Percentiles rank a stretch among this genome's conserved stretches.
phyloP scores from a whole-genome alignment of 768 basidiomycete genomes.

The Panaeolus papilionaceus region DNA sequence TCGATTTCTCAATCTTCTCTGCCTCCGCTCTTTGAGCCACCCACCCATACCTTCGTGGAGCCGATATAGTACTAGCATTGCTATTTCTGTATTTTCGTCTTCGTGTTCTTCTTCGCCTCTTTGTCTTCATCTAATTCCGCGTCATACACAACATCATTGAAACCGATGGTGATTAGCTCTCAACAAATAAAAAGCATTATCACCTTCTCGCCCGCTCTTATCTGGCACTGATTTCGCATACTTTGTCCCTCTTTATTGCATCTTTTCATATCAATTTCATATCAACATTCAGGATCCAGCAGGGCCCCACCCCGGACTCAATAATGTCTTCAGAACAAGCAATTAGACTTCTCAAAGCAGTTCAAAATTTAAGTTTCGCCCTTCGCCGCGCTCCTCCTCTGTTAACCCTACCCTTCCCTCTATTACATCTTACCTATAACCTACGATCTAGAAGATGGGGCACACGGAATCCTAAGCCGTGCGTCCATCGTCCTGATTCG shows the following conservation, averaged over 20 bases:
- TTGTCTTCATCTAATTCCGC: background rate
- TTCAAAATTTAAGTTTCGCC: background rate
- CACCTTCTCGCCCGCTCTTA: conserved; percentile 1
- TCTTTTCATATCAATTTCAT: conserved; percentile 7
- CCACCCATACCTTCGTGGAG: background rate
- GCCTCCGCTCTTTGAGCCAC: conserved; percentile 3
- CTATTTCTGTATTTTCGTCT: background rate
- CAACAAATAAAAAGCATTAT: conserved; percentile 5
- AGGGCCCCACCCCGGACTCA: conserved; percentile 8
- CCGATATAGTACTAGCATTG: background rate
- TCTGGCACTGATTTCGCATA: background rate
- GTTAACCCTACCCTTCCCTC: background rate
- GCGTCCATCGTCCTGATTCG: background rate
- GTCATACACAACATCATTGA: background rate
- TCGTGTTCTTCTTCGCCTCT: conserved; percentile 1
- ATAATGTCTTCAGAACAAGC: conserved; percentile 1
- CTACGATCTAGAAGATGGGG: background rate
- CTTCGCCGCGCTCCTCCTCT: conserved; percentile 3
- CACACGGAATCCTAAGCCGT: background rate
- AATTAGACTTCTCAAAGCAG: conserved; percentile 8
- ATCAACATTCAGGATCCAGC: background rate
- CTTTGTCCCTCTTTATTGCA: background rate
- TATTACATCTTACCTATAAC: conserved; percentile 11
- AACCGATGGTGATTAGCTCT: background rate
- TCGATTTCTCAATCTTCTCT: background rate